Evolutionary conservation across 345 rosid genomes (phyloP).

Genomic region (Citropsis articulata): DNA sequence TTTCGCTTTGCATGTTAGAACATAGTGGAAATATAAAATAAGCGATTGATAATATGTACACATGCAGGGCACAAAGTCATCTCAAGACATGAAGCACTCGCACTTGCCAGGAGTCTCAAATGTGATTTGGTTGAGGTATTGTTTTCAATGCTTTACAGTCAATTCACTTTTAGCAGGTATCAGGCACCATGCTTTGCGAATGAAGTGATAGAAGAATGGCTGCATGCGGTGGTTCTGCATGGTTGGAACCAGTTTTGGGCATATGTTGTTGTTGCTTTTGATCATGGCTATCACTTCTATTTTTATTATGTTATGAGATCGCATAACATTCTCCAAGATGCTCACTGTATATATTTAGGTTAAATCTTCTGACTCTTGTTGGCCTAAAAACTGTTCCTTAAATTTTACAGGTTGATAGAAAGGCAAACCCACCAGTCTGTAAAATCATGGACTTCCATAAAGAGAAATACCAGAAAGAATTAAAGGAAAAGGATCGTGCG

Average conservation of each 20-base stretch:
- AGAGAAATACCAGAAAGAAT: slow-evolving; percentile 32
- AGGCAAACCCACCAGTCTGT: slow-evolving; percentile 58
- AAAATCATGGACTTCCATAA: slow-evolving; percentile 54
- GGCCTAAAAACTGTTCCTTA: neutral
- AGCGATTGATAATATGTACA: neutral
- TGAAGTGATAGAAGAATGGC: neutral
- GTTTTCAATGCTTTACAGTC: neutral
- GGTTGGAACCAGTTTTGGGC: neutral
- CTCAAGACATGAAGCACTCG: slow-evolving; percentile 42
- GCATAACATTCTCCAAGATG: neutral
- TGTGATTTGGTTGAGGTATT: slow-evolving; percentile 70
- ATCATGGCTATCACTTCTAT: neutral
- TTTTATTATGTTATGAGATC: neutral
- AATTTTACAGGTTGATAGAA: slow-evolving; percentile 44
- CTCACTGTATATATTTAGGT: neutral
- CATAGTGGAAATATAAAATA: neutral
- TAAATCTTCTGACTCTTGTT: neutral
- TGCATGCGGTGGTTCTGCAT: neutral
- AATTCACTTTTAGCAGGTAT: neutral
- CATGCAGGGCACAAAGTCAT: slow-evolving; percentile 46
- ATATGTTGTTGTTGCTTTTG: neutral
- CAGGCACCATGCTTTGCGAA: neutral
- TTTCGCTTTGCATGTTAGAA: neutral
- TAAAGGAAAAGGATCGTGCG: slow-evolving; percentile 47
- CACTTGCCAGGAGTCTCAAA: slow-evolving; percentile 35